Evolutionary conservation across 768 basidiomycete genomes (phyloP), one percentile per base, ranked within the genome.

Genomic region (Lyophyllum shimeji): DNA sequence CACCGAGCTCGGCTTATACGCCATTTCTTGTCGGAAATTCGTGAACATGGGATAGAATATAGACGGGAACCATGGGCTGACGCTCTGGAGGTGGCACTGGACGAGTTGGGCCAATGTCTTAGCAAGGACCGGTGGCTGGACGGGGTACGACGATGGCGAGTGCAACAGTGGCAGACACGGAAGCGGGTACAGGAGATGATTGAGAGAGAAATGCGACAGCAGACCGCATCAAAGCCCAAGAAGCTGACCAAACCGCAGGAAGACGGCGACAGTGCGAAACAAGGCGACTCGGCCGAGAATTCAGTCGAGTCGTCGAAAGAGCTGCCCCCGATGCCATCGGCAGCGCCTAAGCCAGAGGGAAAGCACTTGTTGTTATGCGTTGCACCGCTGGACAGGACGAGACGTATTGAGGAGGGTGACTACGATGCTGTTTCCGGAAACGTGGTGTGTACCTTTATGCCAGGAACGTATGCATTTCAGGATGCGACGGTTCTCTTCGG

Each of bases 321-420:
- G 21, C 37, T 53, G 7, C 71, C 69, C 7, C 67, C 67, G 0
- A 55, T 63, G 11, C 67, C 66, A 4, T 68, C 76, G 17, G 60
- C 66, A 12, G 58, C 61, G 25, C 58, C 65, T 21, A 48, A 56
- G 17, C 63, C 24, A 11, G 31, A 58, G 3, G 56, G 71, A 21
- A 77, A 73, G 31, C 83, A 84, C 61, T 65, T 87, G 1, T 64
- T 87, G 6, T 68, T 88, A 3, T 84, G 81, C 48, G 71, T 82
- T 1, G 69, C 77, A 2, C 76, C 81, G 0, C 69, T 71, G 27
- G 71, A 71, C 11, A 68, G 67, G 56, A 64, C 62, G 43, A 33
- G 71, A 9, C 64, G 74, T 4, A 58, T 61, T 11, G 74, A 79
- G 45, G 76, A 81, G 55, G 70, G 72, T 56, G 74, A 72, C 2